Evolutionary conservation across 2,329 filamentous ascomycete species (phyloP), one percentile per base, ranked within the genome.

Genomic region (Aspergillus hortae): DNA sequence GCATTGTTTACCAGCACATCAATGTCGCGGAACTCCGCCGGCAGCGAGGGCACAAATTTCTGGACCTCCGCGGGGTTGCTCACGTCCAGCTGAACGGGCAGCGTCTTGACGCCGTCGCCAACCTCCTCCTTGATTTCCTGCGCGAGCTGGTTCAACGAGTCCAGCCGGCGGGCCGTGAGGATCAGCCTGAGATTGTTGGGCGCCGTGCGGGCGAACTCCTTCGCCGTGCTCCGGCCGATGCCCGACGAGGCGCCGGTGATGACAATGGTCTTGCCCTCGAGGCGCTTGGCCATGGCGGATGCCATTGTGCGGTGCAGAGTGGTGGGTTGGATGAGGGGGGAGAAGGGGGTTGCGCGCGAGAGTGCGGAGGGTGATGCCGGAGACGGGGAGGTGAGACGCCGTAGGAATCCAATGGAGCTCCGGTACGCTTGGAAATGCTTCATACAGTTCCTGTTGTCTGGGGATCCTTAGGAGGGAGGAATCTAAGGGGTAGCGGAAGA

Each of bases 1-100:
- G 92, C 92, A 79, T 97, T 97, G 76, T 99, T 99, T 23, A 99
- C 90, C 54, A 99, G 75, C 2, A 97, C 81, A 69, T 97, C 84
- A 58, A 97, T 88, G 23, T 90, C 84, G 69, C 82, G 84, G 76
- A 90, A 97, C 67, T 91, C 92, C 55, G 85, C 83, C 0, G 92
- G 92, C 62, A 97, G 73, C 38, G 78, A 81, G 1, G 73, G 75
- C 11, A 96, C 85, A 66, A 97, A 92, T 38, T 74, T 75, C 48
- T 80, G 79, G 4, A 97, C 81, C 66, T 94, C 85, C 3, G 85
- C 82, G 0, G 89, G 79, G 53, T 88, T 87, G 77, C 88, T 92
- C 49, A 99, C 87, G 70, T 99, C 94, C 48, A 97, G 80, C 77
- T 90, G 86, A 10, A 94, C 84, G 1, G 91, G 84, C 41, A 92